Evolutionary conservation across 148 eudicot species (phyloP), one percentile per base, ranked within the genome.

Genomic region (Rhododendron simsii): DNA sequence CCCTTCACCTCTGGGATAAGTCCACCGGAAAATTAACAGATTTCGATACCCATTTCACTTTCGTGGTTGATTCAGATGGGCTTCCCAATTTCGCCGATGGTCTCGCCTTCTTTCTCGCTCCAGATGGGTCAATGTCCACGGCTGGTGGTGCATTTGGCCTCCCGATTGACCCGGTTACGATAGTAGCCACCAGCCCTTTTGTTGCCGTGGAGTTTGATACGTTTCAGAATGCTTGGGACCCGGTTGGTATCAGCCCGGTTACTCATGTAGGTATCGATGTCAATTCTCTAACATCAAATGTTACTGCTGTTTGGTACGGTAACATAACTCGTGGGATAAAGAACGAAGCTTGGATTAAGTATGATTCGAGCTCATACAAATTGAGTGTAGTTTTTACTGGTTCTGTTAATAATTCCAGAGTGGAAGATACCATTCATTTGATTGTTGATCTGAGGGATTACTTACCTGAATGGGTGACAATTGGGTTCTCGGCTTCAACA

Each of bases 171-270:
- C 0, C 7, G 0, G 0, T 9, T 0, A 15, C n/a, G 2, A n/a
- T 5, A 3, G 5, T 2, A 7, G 5, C 84, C 20, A 44, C 55
- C 0, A 13, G 57, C 53, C 39, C 88, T 0, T 83, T 87, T 50
- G 85, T 90, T n/a, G 91, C 89, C 0, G 89, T 87, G 37, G 91
- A 89, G 37, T 84, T 86, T 45, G 78, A 84, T 39, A 69, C 79
- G 4, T 39, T 3, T 10, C 11, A 0, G 11, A 39, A 81, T 65
- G 30, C 14, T 8, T 65, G 73, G 33, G 77, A 83, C 13, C 55
- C 57, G 0, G 4, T 39, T 8, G 13, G 63, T 8, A 50, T 15
- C 57, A 8, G 0, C 7, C 7, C 35, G 0, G 9, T 0, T 11
- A 44, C 3, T 30, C 78, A 83, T 67, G 59, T 83, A 16, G 85